Conservation (phyloP, 768 basidiomycete species). For the Podaxis carcinomalis region DNA sequence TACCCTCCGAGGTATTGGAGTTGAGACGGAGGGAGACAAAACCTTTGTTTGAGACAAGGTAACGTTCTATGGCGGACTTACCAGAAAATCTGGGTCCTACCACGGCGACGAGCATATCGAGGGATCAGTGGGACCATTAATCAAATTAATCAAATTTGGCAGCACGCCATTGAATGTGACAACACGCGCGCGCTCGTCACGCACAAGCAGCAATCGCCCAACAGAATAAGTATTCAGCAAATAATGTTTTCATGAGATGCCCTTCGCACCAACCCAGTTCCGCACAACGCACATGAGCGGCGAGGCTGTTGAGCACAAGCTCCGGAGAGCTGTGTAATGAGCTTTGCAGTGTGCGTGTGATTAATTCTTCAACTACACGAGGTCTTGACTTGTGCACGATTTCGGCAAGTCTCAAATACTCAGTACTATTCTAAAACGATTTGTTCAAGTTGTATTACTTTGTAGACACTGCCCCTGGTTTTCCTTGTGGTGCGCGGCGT, state of each 20-base stretch:
- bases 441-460: neutral
- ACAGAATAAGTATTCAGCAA: neutral
- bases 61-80: slow-evolving; percentile 55
- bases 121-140: neutral
- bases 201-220: neutral
- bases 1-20: neutral
- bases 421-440: no score
- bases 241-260: neutral
- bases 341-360: neutral
- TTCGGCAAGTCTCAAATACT: no score
- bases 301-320: neutral
- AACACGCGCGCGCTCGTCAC: slow-evolving; percentile 3
- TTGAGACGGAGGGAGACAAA: slow-evolving; percentile 51
- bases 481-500: slow-evolving; percentile 17
- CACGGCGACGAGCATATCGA: slow-evolving; percentile 62
- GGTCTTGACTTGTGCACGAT: neutral
- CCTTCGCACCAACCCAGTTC: neutral
- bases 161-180: slow-evolving; percentile 11
- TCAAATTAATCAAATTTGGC: neutral
- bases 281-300: neutral
- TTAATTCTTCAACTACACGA: neutral
- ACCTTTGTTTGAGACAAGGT: slow-evolving; percentile 51
- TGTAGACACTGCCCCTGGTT: slow-evolving; percentile 5
- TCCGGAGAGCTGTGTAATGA: neutral
- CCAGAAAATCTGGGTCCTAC: slow-evolving; percentile 62